These are phyloP conservation scores for Pichia cephalocereana DNA, from an alignment of 805 yeast species.

Conservation along the genomic window DNA sequence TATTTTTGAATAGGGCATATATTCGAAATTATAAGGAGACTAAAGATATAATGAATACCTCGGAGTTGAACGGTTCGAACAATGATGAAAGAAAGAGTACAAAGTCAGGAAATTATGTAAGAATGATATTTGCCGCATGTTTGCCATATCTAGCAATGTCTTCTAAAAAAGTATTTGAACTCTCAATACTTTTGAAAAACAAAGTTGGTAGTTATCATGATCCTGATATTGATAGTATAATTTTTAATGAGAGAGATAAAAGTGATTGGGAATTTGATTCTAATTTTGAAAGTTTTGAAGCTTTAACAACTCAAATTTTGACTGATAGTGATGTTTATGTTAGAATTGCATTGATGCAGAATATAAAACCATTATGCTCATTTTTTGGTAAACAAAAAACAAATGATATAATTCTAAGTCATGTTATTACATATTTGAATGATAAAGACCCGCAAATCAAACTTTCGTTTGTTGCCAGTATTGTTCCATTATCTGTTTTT, in stretches of 20 bases:
- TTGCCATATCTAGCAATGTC: constrained; percentile 63
- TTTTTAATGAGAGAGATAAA: constrained; percentile 24
- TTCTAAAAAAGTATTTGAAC: constrained; percentile 54
- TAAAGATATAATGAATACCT: background rate
- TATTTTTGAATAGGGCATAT: constrained; percentile 31
- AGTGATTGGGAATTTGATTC: constrained; percentile 33
- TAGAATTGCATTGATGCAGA: constrained; percentile 55
- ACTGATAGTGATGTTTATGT: constrained; percentile 64
- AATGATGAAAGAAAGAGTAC: background rate
- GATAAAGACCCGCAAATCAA: constrained; percentile 64
- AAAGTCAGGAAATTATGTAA: constrained; percentile 32
- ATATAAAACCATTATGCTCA: constrained; percentile 69
- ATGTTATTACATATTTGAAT: constrained; percentile 83
- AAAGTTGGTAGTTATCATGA: constrained; percentile 23
- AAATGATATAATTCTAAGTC: constrained; percentile 81
- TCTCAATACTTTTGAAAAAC: constrained; percentile 42
- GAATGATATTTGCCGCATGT: constrained; percentile 62
- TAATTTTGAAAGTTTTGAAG: constrained; percentile 50
- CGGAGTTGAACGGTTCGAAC: background rate
- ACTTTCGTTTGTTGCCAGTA: constrained; percentile 59
- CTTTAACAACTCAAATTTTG: constrained; percentile 51
- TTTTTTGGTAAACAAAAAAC: constrained; percentile 83
- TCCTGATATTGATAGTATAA: constrained; percentile 35
- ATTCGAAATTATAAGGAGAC: constrained; percentile 8
- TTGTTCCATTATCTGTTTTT: constrained; percentile 66